phyloP scores from a whole-genome alignment of 2,329 filamentous ascomycete genomes.

The Penicillium oxalicum region DNA sequence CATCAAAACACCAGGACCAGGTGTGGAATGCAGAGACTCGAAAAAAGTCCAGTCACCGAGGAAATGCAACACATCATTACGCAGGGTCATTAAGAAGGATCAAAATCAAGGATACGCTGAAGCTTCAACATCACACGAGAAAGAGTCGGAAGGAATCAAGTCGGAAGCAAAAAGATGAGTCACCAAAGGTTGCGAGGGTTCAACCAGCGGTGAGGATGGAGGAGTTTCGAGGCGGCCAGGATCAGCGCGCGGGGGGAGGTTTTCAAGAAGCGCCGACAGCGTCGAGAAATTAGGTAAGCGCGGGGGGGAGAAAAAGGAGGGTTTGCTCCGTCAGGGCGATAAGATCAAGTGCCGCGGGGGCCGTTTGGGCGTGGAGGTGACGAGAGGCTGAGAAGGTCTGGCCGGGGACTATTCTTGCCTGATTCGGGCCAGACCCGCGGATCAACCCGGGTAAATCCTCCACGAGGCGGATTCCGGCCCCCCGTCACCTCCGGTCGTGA shows the following conservation, averaged over 20 bases:
- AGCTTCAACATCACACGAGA: constrained; percentile 7
- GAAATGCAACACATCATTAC: constrained; percentile 11
- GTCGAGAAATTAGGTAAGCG: constrained; percentile 22
- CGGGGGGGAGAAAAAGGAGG: constrained; percentile 10
- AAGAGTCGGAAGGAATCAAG: constrained; percentile 2
- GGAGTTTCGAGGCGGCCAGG: background rate
- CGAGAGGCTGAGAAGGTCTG: no score
- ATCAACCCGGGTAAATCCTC: constrained; percentile 8
- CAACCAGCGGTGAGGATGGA: constrained; percentile 12
- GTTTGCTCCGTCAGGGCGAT: background rate
- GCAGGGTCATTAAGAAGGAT: constrained; percentile 3
- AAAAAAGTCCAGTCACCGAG: constrained; percentile 4
- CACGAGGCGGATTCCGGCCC: constrained; percentile 1
- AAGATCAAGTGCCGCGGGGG: constrained; percentile 5
- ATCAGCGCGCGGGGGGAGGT: background rate
- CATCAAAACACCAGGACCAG: background rate
- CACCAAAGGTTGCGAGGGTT: constrained; percentile 1
- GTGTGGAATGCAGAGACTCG: background rate
- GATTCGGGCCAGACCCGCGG: constrained; percentile 6
- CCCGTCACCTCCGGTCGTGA: background rate
- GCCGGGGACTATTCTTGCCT: constrained; percentile 2
- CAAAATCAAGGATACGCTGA: background rate
- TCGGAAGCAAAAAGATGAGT: constrained; percentile 4
- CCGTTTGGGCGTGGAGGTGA: background rate
- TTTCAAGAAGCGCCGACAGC: constrained; percentile 22